These are phyloP conservation scores for Citrus hindsii DNA, from an alignment of 345 rosid genomes.

Conservation along the genomic window DNA sequence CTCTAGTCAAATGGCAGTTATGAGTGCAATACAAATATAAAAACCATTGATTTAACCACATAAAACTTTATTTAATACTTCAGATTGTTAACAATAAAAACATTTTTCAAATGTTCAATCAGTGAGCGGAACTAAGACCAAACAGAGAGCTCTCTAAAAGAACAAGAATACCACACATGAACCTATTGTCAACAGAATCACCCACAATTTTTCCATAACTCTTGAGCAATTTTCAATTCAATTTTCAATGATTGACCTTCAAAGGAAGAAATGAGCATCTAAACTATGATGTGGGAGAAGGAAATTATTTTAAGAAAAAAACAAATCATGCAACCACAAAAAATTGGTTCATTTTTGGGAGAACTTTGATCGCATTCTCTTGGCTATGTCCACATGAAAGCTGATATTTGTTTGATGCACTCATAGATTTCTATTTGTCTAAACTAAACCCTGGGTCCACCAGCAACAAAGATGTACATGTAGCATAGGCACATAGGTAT, in stretches of 20 bases:
- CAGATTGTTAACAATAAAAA: not conserved
- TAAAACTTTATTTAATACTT: not conserved
- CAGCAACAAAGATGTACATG: not conserved
- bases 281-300: not conserved
- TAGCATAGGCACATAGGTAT: slow-evolving; percentile 17
- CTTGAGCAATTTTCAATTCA: not conserved
- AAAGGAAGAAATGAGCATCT: not conserved
- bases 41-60: not conserved
- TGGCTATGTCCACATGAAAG: not conserved
- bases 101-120: not conserved
- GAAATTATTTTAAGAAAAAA: not conserved
- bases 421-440: not conserved
- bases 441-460: not conserved
- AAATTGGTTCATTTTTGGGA: not conserved
- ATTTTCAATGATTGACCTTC: not conserved
- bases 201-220: not conserved
- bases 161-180: not conserved
- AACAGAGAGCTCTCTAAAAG: not conserved
- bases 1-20: not conserved
- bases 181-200: not conserved
- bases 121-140: not conserved
- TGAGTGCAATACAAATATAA: not conserved
- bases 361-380: not conserved
- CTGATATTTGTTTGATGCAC: not conserved
- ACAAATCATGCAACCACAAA: not conserved